Percentiles rank a stretch among this genome's conserved stretches.
phyloP scores from a whole-genome alignment of 2,329 filamentous ascomycete species.

The Raffaelea deltoideospora region DNA sequence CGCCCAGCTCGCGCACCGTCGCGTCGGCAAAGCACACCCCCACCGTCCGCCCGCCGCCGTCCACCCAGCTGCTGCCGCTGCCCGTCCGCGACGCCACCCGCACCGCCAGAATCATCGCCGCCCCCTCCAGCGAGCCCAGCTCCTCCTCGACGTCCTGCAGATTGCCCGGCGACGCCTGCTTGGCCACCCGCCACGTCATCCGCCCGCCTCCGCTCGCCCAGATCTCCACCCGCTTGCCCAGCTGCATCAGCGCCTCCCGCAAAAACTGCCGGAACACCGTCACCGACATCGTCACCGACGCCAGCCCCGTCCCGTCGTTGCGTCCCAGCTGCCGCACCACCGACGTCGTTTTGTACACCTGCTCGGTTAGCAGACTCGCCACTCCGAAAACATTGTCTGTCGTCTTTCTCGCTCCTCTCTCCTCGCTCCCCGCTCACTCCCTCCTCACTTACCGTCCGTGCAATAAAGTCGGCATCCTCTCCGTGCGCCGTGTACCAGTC shows the following conservation, averaged over 20 bases:
- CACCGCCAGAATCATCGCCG: constrained; percentile 88
- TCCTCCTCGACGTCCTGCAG: constrained; percentile 95
- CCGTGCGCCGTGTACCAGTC: constrained; percentile 96
- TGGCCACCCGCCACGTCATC: constrained; percentile 83
- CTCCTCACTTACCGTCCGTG: constrained; percentile 46
- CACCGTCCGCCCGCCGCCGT: too few relatives aligned
- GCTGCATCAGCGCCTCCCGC: constrained; percentile 78
- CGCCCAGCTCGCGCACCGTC: constrained; percentile 84
- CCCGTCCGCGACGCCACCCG: constrained; percentile 80
- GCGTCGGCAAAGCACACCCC: constrained; percentile 98
- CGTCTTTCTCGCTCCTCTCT: too few relatives aligned
- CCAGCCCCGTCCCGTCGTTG: constrained; percentile 66
- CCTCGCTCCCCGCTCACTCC: too few relatives aligned
- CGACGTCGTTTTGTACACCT: constrained; percentile 96
- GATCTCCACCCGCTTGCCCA: constrained; percentile 84
- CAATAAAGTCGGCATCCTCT: constrained; percentile 71
- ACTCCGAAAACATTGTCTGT: too few relatives aligned
- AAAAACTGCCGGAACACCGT: constrained; percentile 95
- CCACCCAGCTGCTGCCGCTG: too few relatives aligned
- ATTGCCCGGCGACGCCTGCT: constrained; percentile 91
- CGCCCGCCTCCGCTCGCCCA: constrained; percentile 62
- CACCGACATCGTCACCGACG: constrained; percentile 88
- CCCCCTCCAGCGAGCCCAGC: constrained; percentile 68
- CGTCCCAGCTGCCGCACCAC: constrained; percentile 82
- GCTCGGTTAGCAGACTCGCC: neutral